These are phyloP conservation scores for Neurospora terricola DNA, from an alignment of 495 filamentous ascomycete genomes.

Conservation along the genomic window DNA sequence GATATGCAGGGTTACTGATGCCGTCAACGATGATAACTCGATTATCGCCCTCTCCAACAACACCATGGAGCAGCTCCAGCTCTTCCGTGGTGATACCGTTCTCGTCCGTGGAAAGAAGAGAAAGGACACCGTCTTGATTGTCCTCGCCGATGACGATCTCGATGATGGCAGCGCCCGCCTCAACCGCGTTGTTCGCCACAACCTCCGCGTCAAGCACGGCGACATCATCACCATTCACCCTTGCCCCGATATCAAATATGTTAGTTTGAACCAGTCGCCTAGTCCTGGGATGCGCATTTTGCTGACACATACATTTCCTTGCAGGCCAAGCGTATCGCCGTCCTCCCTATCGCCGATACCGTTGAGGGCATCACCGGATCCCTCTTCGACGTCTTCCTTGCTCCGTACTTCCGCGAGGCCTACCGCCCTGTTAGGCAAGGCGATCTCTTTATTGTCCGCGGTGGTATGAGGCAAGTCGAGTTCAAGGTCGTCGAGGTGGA, in stretches of 20 bases:
- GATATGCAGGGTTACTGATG: constrained; percentile 76
- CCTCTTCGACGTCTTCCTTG: constrained; percentile 97
- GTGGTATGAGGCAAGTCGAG: constrained; percentile 96
- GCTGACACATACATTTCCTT: constrained; percentile 1
- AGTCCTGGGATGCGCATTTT: neutral
- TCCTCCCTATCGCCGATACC: constrained; percentile 96
- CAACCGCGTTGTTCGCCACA: constrained; percentile 96
- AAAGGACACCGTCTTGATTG: constrained; percentile 96
- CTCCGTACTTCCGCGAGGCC: constrained; percentile 98
- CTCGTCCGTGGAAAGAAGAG: constrained; percentile 99
- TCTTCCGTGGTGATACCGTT: constrained; percentile 97
- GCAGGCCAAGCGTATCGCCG: constrained; percentile 96
- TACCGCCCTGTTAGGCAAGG: constrained; percentile 95
- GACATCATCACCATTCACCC: constrained; percentile 94
- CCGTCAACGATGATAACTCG: constrained; percentile 98
- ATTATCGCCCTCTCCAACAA: constrained; percentile 97
- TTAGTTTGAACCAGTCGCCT: constrained; percentile 37
- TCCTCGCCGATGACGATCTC: constrained; percentile 92
- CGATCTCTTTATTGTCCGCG: constrained; percentile 92
- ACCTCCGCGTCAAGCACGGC: constrained; percentile 95
- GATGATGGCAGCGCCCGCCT: constrained; percentile 94
- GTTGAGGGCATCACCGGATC: constrained; percentile 95
- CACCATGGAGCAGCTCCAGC: constrained; percentile 96
- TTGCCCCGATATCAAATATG: constrained; percentile 99
- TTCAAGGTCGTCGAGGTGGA: constrained; percentile 99